These are phyloP conservation scores for Fonsecaea monophora DNA, from an alignment of 2,329 filamentous ascomycete genomes.

Conservation along the genomic window DNA sequence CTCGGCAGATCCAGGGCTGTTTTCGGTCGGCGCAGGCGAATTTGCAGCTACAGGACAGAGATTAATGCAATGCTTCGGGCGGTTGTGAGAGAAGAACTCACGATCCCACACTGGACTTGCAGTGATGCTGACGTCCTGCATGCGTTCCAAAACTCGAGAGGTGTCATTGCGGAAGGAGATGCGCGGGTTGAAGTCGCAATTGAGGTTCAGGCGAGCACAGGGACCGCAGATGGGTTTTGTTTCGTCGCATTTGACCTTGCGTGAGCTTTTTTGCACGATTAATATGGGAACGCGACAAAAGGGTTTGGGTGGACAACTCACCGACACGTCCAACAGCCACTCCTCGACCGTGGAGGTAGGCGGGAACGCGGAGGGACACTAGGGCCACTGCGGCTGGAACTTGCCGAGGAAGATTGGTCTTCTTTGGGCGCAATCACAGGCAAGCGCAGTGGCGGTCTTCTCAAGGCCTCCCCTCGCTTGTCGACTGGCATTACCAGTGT, in stretches of 20 bases:
- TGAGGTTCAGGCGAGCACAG: conserved; percentile 62
- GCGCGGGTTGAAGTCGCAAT: conserved; percentile 64
- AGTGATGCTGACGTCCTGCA: conserved; percentile 58
- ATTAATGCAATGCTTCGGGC: conserved; percentile 30
- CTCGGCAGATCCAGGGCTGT: conserved; percentile 43
- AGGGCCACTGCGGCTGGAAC: conserved; percentile 44
- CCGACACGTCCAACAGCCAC: conserved; percentile 56
- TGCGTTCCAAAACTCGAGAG: conserved; percentile 58
- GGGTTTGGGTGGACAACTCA: conserved; percentile 6
- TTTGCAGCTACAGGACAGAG: conserved; percentile 37
- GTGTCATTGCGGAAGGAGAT: conserved; percentile 63
- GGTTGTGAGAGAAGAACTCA: conserved; percentile 46
- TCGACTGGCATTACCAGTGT: conserved; percentile 47
- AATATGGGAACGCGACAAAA: neutral
- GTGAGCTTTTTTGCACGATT: conserved; percentile 15
- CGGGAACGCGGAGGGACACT: conserved; percentile 52
- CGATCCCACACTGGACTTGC: conserved; percentile 64
- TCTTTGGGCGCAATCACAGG: conserved; percentile 56
- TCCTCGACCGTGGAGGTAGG: conserved; percentile 61
- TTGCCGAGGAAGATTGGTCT: conserved; percentile 44
- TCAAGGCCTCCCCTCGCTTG: conserved; percentile 47
- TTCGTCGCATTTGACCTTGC: conserved; percentile 64
- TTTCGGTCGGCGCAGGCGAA: conserved; percentile 42
- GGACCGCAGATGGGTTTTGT: conserved; percentile 62
- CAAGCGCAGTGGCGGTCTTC: conserved; percentile 48